Conservation (phyloP, 108 stramenopile species). For the Cyclotella sp. region DNA sequence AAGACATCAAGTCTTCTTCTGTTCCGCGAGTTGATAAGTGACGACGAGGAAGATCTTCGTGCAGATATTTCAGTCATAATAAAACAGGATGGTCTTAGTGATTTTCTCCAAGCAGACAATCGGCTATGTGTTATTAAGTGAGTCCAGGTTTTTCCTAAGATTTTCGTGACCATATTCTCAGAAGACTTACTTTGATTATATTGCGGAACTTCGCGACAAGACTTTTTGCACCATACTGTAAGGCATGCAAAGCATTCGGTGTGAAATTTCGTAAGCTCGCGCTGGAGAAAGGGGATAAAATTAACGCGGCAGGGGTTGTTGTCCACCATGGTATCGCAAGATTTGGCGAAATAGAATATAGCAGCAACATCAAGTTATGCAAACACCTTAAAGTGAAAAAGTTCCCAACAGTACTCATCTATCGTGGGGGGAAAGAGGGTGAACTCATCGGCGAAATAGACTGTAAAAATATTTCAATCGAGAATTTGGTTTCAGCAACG, state of each 20-base stretch:
- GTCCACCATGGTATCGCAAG: slow-evolving; percentile 51
- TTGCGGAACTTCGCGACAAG: not conserved
- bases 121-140: slow-evolving; percentile 42
- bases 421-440: slow-evolving; percentile 26
- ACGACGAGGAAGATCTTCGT: slow-evolving; percentile 44
- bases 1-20: slow-evolving; percentile 8
- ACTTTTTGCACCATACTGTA: slow-evolving; percentile 47
- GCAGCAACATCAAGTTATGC: slow-evolving; percentile 59
- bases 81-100: slow-evolving; percentile 32
- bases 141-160: not conserved
- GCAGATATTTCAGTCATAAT: slow-evolving; percentile 24
- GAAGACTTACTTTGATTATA: not conserved
- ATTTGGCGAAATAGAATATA: slow-evolving; percentile 73
- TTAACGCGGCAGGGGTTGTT: slow-evolving; percentile 41
- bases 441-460: slow-evolving; percentile 35
- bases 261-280: slow-evolving; percentile 46
- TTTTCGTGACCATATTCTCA: not conserved
- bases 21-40: slow-evolving; percentile 39
- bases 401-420: slow-evolving; percentile 66
- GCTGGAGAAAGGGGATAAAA: slow-evolving; percentile 35
- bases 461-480: slow-evolving; percentile 41
- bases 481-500: slow-evolving; percentile 33
- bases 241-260: slow-evolving; percentile 51
- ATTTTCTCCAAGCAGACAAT: slow-evolving; percentile 37
- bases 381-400: slow-evolving; percentile 57